phyloP scores from a whole-genome alignment of 2,329 filamentous ascomycete genomes.

The Nigrospora oryzae region DNA sequence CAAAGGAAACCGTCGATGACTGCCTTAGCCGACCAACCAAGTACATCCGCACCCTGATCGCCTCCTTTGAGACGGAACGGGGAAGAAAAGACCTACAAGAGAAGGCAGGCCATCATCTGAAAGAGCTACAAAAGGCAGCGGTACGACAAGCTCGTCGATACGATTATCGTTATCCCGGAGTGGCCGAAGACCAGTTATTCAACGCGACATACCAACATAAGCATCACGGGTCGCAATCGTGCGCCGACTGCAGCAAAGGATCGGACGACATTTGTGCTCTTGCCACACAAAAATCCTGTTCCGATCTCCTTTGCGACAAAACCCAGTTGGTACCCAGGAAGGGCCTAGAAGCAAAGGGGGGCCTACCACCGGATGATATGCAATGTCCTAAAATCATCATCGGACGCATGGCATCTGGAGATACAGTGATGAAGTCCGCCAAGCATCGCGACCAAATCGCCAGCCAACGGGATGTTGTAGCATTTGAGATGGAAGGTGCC shows the following conservation, averaged over 20 bases:
- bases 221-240: neutral
- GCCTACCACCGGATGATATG: neutral
- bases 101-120: neutral
- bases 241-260: neutral
- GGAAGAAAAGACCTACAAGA: conserved; percentile 2
- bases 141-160: neutral
- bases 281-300: neutral
- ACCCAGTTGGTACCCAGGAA: conserved; percentile 2
- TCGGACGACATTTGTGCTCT: neutral
- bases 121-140: neutral
- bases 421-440: conserved; percentile 26
- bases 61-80: conserved; percentile 3
- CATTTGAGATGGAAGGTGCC: conserved; percentile 27
- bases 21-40: conserved; percentile 6
- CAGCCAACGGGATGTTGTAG: conserved; percentile 15
- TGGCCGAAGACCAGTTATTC: conserved; percentile 9
- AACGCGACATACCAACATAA: conserved; percentile 6
- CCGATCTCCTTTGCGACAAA: conserved; percentile 5
- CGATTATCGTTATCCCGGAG: conserved; percentile 6
- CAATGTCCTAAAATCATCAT: conserved; percentile 4
- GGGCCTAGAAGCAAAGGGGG: conserved; percentile 1
- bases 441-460: conserved; percentile 17
- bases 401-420: conserved; percentile 22
- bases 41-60: conserved; percentile 6
- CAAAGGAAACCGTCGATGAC: conserved; percentile 8